These are phyloP conservation scores for Boletus mariae DNA, from an alignment of 1,284 basidiomycete species.

Conservation along the genomic window DNA sequence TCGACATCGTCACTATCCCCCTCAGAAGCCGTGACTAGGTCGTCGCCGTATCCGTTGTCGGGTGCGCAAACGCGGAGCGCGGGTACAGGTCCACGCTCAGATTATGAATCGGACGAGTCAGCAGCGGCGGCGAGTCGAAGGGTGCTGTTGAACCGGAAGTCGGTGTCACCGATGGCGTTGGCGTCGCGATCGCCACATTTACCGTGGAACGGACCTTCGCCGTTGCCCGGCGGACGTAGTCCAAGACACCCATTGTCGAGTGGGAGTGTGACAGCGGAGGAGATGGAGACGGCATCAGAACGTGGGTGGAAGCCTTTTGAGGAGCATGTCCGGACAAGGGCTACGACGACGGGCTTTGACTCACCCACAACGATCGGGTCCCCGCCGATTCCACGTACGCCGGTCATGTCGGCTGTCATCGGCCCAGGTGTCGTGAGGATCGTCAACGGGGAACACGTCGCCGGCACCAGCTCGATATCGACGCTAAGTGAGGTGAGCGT, in stretches of 20 bases:
- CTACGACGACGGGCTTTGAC: conserved; percentile 28
- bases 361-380: conserved; percentile 42
- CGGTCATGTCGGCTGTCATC: conserved; percentile 24
- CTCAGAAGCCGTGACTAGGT: conserved; percentile 39
- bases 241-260: conserved; percentile 12
- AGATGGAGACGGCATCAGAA: conserved; percentile 13
- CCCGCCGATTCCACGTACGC: conserved; percentile 42
- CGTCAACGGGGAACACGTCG: conserved; percentile 18
- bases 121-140: conserved; percentile 41
- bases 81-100: conserved; percentile 35
- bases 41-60: conserved; percentile 11
- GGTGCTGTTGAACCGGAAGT: conserved; percentile 61
- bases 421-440: conserved; percentile 18
- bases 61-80: conserved; percentile 16
- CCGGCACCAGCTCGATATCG: conserved; percentile 34
- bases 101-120: conserved; percentile 52
- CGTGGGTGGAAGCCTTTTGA: conserved; percentile 35
- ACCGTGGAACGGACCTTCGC: conserved; percentile 18
- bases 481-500: conserved; percentile 32
- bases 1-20: conserved; percentile 60
- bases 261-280: conserved; percentile 16
- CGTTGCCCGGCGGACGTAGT: conserved; percentile 3
- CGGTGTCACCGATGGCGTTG: conserved; percentile 70
- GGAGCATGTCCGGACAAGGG: background rate
- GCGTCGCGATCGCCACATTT: conserved; percentile 36